Evolutionary conservation across 2,329 filamentous ascomycete species (phyloP), one percentile per base, ranked within the genome.

Genomic region (Phaeophleospora eucalypticola): DNA sequence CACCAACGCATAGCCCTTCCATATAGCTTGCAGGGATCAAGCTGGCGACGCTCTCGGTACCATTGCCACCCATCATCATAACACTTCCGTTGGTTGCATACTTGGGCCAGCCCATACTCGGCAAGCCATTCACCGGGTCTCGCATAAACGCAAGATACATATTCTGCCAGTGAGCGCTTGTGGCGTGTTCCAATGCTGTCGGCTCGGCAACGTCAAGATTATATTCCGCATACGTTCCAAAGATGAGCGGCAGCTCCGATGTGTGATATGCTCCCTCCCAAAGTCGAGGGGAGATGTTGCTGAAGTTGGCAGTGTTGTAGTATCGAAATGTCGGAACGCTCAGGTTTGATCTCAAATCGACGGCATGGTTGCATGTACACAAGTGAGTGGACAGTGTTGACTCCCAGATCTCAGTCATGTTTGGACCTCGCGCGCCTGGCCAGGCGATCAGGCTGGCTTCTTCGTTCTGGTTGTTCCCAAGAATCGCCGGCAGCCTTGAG

Each of bases 121-220:
- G 45, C 21, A 69, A 46, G 0, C 66, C 65, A 33, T 55, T 46
- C 21, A 34, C 36, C 14, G 67, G 65, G 52, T 68, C 58, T n/a
- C 52, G 57, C 8, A 65, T 66, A 58, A 69, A 69, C 2, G 60
- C 49, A 2, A 59, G 60, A 59, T 61, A 68, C 4, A 65, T 62
- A 35, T 59, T 57, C 39, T 58, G 54, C 51, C 65, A 57, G 9
- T 63, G 56, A 46, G 60, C 47, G 41, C 63, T 65, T 1, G 68
- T 62, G 36, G 56, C 43, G 3, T 51, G 50, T 36, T 64, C 59
- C 37, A 60, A 38, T 2, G 43, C 38, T 15, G 59, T 58, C 7
- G 56, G 55, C 2, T 36, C 18, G 1, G 57, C 33, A 6, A 16
- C 33, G 33, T 35, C 33, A 4, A 14, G 33, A 14, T 35, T 16